Evolutionary conservation across 2,329 filamentous ascomycete genomes (phyloP), one percentile per base, ranked within the genome.

Genomic region (Aplosporella prunicola): DNA sequence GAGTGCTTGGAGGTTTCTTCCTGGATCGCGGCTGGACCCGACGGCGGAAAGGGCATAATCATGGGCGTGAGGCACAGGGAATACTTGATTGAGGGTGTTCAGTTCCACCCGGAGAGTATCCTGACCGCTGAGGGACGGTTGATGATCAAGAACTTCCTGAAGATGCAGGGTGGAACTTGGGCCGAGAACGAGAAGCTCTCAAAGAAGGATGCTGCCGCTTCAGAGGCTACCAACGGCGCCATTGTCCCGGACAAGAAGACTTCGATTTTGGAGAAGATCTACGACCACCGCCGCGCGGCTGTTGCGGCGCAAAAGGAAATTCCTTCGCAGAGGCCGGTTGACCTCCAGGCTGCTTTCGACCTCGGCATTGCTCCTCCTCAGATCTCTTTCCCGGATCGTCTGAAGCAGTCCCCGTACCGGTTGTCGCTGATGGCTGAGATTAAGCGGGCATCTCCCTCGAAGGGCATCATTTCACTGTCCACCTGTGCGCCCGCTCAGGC

Each of bases 61-160:
- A 95, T 96, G 82, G 91, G 91, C 31, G 83, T 98, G 30, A 80
- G 91, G 30, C 91, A 98, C 67, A 94, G 89, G 66, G 76, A 91
- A 53, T 82, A 80, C 51, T 74, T 84, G 2, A 72, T 96, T n/a
- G 91, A 98, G 60, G 91, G 88, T 26, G 91, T 98, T 11, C 91
- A 98, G 56, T 98, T 96, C 51, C 91, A 98, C 50, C 91, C 91
- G 0, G 91, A 98, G 62, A 96, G 89, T 57, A 98, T 98, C 41
- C 66, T 98, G 35, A 95, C 89, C 0, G 86, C 82, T 30, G 78
- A 91, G 41, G 91, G 93, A 3, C 79, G 88, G 23, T 64, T 74
- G 23, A 95, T 98, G 84, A 76, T 98, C 56, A 80, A 78, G 54
- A 98, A 96, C 61, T 98, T 98, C 58, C 64, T 98, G 43, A 72